Evolutionary conservation across 495 filamentous ascomycete genomes (phyloP).

Genomic region (Schizothecium vesticola): DNA sequence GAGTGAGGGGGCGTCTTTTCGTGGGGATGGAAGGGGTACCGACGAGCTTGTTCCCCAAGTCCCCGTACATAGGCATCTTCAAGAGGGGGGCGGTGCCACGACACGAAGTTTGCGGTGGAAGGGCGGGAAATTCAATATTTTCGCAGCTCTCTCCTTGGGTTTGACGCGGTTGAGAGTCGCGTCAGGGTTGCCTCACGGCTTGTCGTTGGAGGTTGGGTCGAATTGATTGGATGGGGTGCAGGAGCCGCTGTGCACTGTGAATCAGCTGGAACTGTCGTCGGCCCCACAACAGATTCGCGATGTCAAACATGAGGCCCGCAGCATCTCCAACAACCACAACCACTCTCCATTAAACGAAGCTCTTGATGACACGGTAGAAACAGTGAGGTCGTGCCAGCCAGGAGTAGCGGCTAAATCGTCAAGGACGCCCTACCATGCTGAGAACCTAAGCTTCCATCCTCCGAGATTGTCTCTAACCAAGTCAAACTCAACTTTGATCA

Average conservation of each 20-base stretch:
- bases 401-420: not conserved
- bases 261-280: not conserved
- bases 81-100: not conserved
- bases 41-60: constrained; percentile 81
- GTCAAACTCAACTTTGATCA: not conserved
- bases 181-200: not conserved
- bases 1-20: constrained; percentile 7
- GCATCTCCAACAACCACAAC: not conserved
- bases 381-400: not conserved
- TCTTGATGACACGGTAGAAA: not conserved
- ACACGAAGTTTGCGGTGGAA: not conserved
- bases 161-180: not conserved
- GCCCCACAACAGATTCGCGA: not conserved
- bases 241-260: not conserved
- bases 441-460: no score
- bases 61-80: constrained; percentile 73
- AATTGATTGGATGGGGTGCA: not conserved
- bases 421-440: no score
- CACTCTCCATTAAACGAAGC: not conserved
- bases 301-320: not conserved
- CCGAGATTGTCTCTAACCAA: not conserved
- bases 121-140: not conserved
- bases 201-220: not conserved
- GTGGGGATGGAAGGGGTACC: constrained; percentile 13
- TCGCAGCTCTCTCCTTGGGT: not conserved